Evolutionary conservation across 345 rosid genomes (phyloP).

Genomic region (Diplotaxis tenuifolia): DNA sequence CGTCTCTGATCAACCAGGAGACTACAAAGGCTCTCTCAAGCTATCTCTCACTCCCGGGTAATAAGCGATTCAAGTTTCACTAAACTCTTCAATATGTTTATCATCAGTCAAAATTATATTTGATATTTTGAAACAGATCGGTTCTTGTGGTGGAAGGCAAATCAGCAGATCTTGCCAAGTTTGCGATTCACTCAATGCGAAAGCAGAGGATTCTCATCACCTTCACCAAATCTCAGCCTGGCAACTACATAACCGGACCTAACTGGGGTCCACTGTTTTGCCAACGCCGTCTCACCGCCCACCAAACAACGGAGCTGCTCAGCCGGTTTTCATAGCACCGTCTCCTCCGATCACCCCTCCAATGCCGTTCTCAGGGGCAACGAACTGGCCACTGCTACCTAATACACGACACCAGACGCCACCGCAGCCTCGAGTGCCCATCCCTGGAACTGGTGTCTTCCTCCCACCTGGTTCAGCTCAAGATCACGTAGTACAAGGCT

Average conservation of each 20-base stretch:
- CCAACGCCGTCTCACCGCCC: slow-evolving; percentile 55
- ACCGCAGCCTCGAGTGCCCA: slow-evolving; percentile 55
- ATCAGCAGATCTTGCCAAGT: slow-evolving; percentile 69
- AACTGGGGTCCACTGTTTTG: slow-evolving; percentile 62
- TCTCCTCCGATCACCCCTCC: slow-evolving; percentile 55
- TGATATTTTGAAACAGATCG: slow-evolving; percentile 48
- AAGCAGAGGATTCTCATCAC: slow-evolving; percentile 76
- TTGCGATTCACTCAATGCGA: slow-evolving; percentile 62
- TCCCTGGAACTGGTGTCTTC: slow-evolving; percentile 95
- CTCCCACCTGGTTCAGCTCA: slow-evolving; percentile 61
- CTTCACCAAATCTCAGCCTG: slow-evolving; percentile 65
- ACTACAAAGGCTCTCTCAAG: slow-evolving; percentile 77
- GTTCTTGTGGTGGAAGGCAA: slow-evolving; percentile 75
- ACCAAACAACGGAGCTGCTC: slow-evolving; percentile 39
- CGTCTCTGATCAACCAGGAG: slow-evolving; percentile 61
- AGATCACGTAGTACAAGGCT: slow-evolving; percentile 45
- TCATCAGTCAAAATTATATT: not conserved
- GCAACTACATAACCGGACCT: slow-evolving; percentile 38
- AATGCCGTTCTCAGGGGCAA: slow-evolving; percentile 56
- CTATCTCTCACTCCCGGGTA: slow-evolving; percentile 88
- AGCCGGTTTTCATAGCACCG: slow-evolving; percentile 52
- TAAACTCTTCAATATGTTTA: not conserved
- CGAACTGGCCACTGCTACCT: slow-evolving; percentile 50
- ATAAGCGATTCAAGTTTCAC: slow-evolving; percentile 30
- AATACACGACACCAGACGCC: slow-evolving; percentile 64